Percentiles rank a stretch among this genome's conserved stretches.
Conservation (phyloP, 768 basidiomycete genomes). For the Tremella mesenterica region DNA sequence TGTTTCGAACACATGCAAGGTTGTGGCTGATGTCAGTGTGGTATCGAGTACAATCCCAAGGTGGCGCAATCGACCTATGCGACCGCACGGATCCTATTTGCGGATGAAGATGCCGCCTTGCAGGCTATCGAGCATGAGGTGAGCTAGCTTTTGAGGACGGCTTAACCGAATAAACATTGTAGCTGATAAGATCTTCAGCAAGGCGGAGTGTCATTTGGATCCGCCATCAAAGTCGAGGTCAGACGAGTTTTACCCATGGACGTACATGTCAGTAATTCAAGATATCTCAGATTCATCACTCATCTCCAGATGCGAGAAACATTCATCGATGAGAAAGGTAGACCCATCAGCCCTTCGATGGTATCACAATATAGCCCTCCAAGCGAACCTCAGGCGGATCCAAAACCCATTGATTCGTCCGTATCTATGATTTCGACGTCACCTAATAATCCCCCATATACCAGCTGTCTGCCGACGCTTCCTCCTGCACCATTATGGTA, state of each 20-base stretch:
- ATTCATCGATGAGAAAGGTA: constrained; percentile 19
- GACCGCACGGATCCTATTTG: constrained; percentile 21
- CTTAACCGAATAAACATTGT: too few relatives aligned
- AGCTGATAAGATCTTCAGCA: constrained; percentile 9
- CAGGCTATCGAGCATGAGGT: constrained; percentile 24
- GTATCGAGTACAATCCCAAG: constrained; percentile 22
- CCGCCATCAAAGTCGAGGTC: constrained; percentile 18
- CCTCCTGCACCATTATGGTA: too few relatives aligned
- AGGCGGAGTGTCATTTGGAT: constrained; percentile 18
- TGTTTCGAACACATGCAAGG: not conserved
- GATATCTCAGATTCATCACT: not conserved
- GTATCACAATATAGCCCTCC: constrained; percentile 19
- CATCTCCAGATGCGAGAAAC: constrained; percentile 17
- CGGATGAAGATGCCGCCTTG: constrained; percentile 6
- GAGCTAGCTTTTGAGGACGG: constrained; percentile 1
- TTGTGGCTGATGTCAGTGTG: constrained; percentile 5
- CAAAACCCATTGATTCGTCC: not conserved
- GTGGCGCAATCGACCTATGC: constrained; percentile 5
- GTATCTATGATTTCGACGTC: too few relatives aligned
- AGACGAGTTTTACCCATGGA: constrained; percentile 23
- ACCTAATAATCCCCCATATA: too few relatives aligned
- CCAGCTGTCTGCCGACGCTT: too few relatives aligned
- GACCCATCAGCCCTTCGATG: constrained; percentile 26
- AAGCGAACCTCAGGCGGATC: not conserved
- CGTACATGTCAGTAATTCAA: constrained; percentile 15